Conservation (phyloP, 345 rosid species). For the Camelina hispida region DNA sequence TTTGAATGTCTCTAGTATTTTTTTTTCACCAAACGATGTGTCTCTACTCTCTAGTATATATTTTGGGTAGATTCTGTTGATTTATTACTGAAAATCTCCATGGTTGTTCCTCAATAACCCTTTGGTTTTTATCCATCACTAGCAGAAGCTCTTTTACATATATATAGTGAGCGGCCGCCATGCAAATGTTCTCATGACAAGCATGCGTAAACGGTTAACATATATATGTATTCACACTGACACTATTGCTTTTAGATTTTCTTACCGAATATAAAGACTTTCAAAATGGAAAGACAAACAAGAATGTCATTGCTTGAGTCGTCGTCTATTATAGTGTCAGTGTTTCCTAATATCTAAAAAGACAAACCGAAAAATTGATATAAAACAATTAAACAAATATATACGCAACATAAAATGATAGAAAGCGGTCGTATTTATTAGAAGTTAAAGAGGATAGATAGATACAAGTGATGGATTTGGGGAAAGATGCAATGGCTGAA, state of each 20-base stretch:
- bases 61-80: too few species aligned
- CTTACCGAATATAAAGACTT: neutral
- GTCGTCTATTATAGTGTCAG: neutral
- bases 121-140: neutral
- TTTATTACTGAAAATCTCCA: too few species aligned
- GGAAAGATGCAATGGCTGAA: conserved; percentile 23
- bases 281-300: neutral
- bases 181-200: neutral
- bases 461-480: conserved; percentile 20
- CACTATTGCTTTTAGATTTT: neutral
- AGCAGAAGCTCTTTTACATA: neutral
- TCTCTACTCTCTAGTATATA: too few species aligned
- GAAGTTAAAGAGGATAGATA: conserved; percentile 11
- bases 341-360: conserved; percentile 4
- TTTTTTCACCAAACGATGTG: too few species aligned
- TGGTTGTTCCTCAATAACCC: too few species aligned
- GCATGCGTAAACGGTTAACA: neutral
- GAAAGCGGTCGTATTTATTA: neutral
- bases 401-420: conserved; percentile 7
- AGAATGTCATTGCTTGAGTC: neutral
- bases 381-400: too few species aligned
- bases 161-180: neutral
- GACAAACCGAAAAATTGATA: neutral
- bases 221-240: neutral
- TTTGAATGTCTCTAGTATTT: too few species aligned